A percentile compares a stretch with the other conserved stretches of the same genome.
These are phyloP conservation scores for Oldenlandia corymbosa DNA, from an alignment of 257 asterid genomes.

Conservation along the genomic window DNA sequence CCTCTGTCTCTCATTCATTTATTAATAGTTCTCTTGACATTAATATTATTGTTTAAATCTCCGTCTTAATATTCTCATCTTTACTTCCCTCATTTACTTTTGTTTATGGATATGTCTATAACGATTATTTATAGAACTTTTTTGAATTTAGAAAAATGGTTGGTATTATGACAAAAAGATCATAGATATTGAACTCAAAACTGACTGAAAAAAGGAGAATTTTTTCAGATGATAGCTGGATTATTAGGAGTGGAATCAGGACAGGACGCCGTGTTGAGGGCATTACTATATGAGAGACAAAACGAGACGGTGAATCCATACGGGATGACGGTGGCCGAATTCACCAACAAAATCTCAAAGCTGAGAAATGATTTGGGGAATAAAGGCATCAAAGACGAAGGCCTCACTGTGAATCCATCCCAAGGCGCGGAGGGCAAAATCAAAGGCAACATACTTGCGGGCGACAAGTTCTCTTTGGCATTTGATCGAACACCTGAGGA, in stretches of 20 bases:
- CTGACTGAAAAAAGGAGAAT: too few relatives aligned
- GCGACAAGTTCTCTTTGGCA: constrained; percentile 40
- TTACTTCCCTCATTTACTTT: too few relatives aligned
- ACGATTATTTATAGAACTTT: too few relatives aligned
- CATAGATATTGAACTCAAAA: too few relatives aligned
- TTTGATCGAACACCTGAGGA: constrained; percentile 62
- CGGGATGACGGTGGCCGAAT: constrained; percentile 30
- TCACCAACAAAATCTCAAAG: constrained; percentile 28
- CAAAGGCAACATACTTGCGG: constrained; percentile 57
- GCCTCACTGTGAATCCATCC: constrained; percentile 34
- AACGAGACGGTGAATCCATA: constrained; percentile 17
- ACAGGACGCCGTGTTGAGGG: constrained; percentile 42
- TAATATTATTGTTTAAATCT: too few relatives aligned
- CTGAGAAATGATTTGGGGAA: constrained; percentile 46
- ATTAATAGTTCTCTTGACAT: too few relatives aligned
- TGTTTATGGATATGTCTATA: too few relatives aligned
- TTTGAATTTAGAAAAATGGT: too few relatives aligned
- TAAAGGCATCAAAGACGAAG: constrained; percentile 66
- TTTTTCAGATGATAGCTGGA: constrained; percentile 37
- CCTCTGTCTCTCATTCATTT: too few relatives aligned
- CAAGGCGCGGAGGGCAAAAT: constrained; percentile 58
- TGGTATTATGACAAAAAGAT: too few relatives aligned
- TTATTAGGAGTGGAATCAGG: constrained; percentile 51
- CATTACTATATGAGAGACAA: constrained; percentile 20
- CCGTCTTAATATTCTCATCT: too few relatives aligned